Evolutionary conservation across 2,329 filamentous ascomycete species (phyloP), one percentile per base, ranked within the genome.

Genomic region (Cercospora sesami): DNA sequence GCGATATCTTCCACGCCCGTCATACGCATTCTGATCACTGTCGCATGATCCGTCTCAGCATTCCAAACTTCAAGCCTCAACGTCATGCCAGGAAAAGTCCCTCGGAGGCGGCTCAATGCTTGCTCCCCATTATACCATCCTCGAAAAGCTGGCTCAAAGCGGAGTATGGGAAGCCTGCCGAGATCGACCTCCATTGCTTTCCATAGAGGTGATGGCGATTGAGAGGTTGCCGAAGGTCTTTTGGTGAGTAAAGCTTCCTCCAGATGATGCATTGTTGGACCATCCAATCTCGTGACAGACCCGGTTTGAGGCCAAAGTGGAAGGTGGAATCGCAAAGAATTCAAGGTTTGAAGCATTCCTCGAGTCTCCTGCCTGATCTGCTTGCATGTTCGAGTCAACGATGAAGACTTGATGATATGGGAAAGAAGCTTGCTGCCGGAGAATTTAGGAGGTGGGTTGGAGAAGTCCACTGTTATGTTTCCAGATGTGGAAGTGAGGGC

Each of bases 101-200:
- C 28, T 23, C 42, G 33, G 7, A 63, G 42, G 3, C 42, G 36
- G 4, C 26, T n/a, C 3, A 63, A 26, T 23, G 60, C 60, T 31
- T 63, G 60, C 10, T 63, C 60, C 16, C 60, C 60, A 12, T 63
- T 63, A 18, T 63, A 63, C 39, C 36, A 63, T 8, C 60, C 60
- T 30, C 60, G 42, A 8, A 48, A 63, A 8, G 60, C 60, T 2
- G 60, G 60, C 30, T 63, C 60, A 8, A 63, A 63, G 4, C 60
- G 18, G 14, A 48, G 42, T 3, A 63, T 63, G 0, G 60, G 60
- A n/a, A 63, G 42, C 10, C 60, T 30, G 8, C 60, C 60, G 4
- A 63, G 30, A 31, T 63, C 42, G 16, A 63, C n/a, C 12, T 51
- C 42, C 10, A 63, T 51, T 8, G 33, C 60, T 31, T 30, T 63